Base-by-base conservation (phyloP, 2,329 filamentous ascomycete species). In the Sphaerulina musiva region DNA sequence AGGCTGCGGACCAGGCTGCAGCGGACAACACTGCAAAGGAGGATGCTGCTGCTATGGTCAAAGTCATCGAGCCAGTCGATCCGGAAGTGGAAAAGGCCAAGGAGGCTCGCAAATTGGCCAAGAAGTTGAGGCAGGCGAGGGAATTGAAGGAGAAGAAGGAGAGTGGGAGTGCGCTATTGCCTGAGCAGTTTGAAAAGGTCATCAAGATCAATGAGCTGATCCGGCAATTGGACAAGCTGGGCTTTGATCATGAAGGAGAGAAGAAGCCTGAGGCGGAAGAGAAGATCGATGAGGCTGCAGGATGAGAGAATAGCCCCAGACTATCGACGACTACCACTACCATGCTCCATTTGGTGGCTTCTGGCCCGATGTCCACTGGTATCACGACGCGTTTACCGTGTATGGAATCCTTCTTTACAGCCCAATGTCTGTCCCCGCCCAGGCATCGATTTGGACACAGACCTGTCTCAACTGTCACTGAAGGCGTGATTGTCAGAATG, bases 161-260 rank as follows among this genome's bases (percentile, higher is more conserved):
- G 23, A 84, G 83, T 53, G 93, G 93, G 17, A 86, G 89, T 68
- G 79, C 82, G 4, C 74, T 98, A 57, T 77, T 97, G 26, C 92
- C 91, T 0, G 93, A 98, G 74, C 93, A 98, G 74, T 86, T 97
- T 60, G 90, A 92, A 64, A 98, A 98, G 75, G 89, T 98, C 52
- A 95, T 95, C 70, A 95, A 93, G 73, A 95, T 98, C 69, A 89
- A 89, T 59, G 93, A 98, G 74, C 79, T 98, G 48, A 84, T 96
- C 54, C 82, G 90, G 10, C 91, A 97, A 69, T 74, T 98, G 53
- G 88, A 95, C 64, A 80, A 81, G 2, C 77, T 98, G 29, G 92
- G 92, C 0, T 89, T 97, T 59, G 86, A 95, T 69, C 73, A 81
- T 1, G 86, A 95, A 8, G 89, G 85, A 2, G 86, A 91, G 57